Evolutionary conservation across 106 monocot genomes (phyloP), one percentile per base, ranked within the genome.

Genomic region (Dioscorea zingiberensis): DNA sequence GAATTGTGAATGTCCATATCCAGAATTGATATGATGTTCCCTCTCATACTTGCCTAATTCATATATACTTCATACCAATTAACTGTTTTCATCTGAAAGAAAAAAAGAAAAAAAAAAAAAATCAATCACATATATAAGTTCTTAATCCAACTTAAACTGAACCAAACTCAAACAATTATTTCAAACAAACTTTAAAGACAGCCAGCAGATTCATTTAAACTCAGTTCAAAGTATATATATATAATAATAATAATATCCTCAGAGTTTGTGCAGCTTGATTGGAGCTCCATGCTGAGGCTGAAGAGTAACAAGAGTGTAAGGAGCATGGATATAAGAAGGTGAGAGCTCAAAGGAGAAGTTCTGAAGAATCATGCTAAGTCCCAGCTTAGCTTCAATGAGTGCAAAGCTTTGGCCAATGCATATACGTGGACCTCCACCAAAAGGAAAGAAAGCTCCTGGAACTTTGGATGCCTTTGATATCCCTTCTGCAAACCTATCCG

Each of bases 341-440:
- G 85, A 80, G 3, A 79, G 58, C 29, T 76, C 75, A 44, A 79
- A 76, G 0, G 53, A 62, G 64, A 85, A 80, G 16, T 53, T 46
- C 49, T 74, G 84, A 21, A 85, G 66, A 19, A 85, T 73, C 49
- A 57, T 59, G 12, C 64, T 32, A 30, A 85, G 16, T 1, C 27
- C 73, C 60, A 77, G 7, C 69, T 77, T 85, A 16, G 73, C 85
- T 69, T 85, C 85, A 22, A 81, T 25, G 70, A 81, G 16, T 2
- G 80, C 70, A 29, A 80, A 81, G 58, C 29, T 71, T 60, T 85
- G 85, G 17, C 85, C 85, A 9, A 84, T 60, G 46, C 84, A 79
- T 1, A 69, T 65, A 16, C 79, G 54, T 19, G 78, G 79, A 11
- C 79, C 79, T 15, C 54, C 53, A 0, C 84, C 75, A 13, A 84